A percentile compares a stretch with the other conserved stretches of the same genome.
phyloP scores from a whole-genome alignment of 2,329 filamentous ascomycete species.

The Diaporthe humulicola region DNA sequence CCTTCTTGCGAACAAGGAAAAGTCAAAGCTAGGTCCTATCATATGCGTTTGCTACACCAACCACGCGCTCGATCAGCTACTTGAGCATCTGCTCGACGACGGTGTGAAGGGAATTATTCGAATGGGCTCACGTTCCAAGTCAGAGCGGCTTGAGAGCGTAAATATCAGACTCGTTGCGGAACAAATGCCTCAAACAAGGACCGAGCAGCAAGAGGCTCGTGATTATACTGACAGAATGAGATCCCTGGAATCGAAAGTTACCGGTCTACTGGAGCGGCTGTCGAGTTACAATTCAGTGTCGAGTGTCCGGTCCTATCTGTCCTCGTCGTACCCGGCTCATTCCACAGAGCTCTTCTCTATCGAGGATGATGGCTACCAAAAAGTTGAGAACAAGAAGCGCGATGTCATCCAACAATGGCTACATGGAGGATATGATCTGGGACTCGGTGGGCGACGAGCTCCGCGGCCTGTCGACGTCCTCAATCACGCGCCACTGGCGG shows the following conservation, averaged over 20 bases:
- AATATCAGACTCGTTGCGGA: slow-evolving; percentile 61
- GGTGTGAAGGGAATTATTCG: slow-evolving; percentile 67
- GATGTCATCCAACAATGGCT: slow-evolving; percentile 44
- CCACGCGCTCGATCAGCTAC: slow-evolving; percentile 67
- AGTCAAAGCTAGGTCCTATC: slow-evolving; percentile 61
- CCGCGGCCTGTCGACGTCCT: not conserved
- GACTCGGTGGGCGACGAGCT: not conserved
- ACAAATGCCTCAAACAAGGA: slow-evolving; percentile 52
- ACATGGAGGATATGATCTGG: slow-evolving; percentile 5
- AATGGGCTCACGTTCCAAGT: slow-evolving; percentile 71
- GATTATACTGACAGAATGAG: not conserved
- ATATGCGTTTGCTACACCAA: slow-evolving; percentile 66
- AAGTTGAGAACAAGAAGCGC: not conserved
- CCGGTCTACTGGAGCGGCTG: not conserved
- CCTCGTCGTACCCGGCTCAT: not conserved
- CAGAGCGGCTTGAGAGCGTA: slow-evolving; percentile 60
- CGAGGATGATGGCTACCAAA: slow-evolving; percentile 40
- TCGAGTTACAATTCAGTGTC: not conserved
- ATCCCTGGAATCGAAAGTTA: not conserved
- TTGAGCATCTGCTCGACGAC: slow-evolving; percentile 69
- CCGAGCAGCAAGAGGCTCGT: slow-evolving; percentile 47
- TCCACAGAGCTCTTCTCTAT: not conserved
- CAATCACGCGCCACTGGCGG: slow-evolving; percentile 35
- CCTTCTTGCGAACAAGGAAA: slow-evolving; percentile 58
- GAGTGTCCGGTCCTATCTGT: not conserved